Percentiles rank a stretch among this genome's conserved stretches.
phyloP scores from a whole-genome alignment of 441 rosid species.

The Dalechampia spathulata region DNA sequence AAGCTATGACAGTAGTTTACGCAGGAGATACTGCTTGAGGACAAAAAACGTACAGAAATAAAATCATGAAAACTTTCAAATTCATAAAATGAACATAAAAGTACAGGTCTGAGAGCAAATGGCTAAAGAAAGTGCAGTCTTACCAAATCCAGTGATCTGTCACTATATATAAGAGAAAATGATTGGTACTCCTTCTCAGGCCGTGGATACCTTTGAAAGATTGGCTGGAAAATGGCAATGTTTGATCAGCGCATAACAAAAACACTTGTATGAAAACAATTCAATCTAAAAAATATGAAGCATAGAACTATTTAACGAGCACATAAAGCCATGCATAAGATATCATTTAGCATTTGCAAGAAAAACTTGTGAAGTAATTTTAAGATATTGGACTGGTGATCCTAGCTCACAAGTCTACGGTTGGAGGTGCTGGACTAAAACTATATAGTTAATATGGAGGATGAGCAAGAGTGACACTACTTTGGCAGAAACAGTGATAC shows the following conservation, averaged over 20 bases:
- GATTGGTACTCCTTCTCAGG: constrained; percentile 35
- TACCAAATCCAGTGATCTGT: constrained; percentile 30
- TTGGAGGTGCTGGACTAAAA: no score
- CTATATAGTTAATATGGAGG: no score
- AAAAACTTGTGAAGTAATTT: no score
- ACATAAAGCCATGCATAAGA: no score
- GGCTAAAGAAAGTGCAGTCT: not conserved
- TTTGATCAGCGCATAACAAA: constrained; percentile 7
- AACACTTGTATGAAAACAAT: not conserved
- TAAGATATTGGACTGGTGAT: no score
- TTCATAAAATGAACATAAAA: not conserved
- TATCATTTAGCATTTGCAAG: no score
- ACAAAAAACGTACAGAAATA: no score
- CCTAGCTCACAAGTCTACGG: no score
- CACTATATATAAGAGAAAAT: constrained; percentile 29
- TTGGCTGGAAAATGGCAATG: constrained; percentile 54
- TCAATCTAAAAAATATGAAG: not conserved
- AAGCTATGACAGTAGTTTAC: not conserved
- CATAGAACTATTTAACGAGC: not conserved
- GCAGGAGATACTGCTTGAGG: no score
- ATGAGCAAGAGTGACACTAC: no score
- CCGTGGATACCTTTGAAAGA: constrained; percentile 86
- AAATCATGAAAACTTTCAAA: not conserved
- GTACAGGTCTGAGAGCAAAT: not conserved
- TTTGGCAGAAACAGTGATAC: no score